Conservation (phyloP, 1,139 yeast genomes). For the Saccharomycopsis crataegensis region DNA sequence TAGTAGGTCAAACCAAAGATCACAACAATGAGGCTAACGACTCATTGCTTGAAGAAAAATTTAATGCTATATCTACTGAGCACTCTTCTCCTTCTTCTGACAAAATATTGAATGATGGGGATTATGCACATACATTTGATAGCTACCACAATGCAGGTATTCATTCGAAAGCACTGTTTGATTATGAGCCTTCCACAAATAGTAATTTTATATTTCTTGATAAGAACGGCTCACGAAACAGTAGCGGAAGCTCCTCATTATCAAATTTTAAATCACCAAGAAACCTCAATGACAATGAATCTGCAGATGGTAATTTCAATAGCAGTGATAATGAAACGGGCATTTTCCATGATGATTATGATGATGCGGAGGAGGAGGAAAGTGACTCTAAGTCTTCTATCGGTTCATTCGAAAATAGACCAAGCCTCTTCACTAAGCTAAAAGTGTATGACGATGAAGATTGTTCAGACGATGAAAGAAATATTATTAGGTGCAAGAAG, state of each 20-base stretch:
- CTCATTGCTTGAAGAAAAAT: too few relatives aligned
- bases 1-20: too few relatives aligned
- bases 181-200: neutral
- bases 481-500: neutral
- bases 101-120: neutral
- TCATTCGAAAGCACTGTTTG: too few relatives aligned
- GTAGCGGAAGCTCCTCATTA: too few relatives aligned
- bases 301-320: too few relatives aligned
- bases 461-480: neutral
- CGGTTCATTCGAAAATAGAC: slow-evolving; percentile 9
- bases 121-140: neutral
- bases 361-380: too few relatives aligned
- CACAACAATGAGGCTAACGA: too few relatives aligned
- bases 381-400: neutral
- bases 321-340: too few relatives aligned
- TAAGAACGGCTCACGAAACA: neutral
- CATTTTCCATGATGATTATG: too few relatives aligned
- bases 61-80: too few relatives aligned
- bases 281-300: too few relatives aligned
- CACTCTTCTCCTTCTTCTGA: neutral
- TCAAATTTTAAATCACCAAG: too few relatives aligned
- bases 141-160: neutral
- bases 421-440: slow-evolving; percentile 12
- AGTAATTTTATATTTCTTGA: neutral
- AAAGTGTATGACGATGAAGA: slow-evolving; percentile 19